A percentile compares a stretch with the other conserved stretches of the same genome.
phyloP scores from a whole-genome alignment of 192 early-diverging fungal species.

The Gamsiella multidivaricata region DNA sequence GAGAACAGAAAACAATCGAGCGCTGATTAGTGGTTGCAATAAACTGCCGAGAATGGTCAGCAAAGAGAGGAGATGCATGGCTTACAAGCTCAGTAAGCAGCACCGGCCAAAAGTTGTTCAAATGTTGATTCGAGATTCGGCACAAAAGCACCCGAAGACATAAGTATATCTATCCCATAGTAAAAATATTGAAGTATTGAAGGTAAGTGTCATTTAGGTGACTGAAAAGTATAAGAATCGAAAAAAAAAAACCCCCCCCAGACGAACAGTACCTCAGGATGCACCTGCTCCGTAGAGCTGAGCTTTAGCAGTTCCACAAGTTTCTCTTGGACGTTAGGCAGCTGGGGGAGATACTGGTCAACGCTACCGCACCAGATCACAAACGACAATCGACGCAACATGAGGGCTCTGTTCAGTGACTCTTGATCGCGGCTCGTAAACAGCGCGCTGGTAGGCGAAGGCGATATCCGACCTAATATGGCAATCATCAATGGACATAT shows the following conservation, averaged over 20 bases:
- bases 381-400: constrained; percentile 83
- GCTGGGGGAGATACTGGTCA: constrained; percentile 82
- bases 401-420: constrained; percentile 69
- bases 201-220: too few species aligned
- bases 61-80: neutral
- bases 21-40: neutral
- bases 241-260: too few species aligned
- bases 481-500: neutral
- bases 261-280: constrained; percentile 76
- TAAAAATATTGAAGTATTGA: too few species aligned
- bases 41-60: neutral
- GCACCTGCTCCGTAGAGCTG: constrained; percentile 71
- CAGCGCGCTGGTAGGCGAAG: constrained; percentile 73
- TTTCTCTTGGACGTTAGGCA: constrained; percentile 88
- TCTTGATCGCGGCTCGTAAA: constrained; percentile 91
- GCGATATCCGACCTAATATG: constrained; percentile 70
- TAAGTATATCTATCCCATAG: constrained; percentile 69
- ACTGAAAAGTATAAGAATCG: neutral
- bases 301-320: constrained; percentile 89
- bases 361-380: constrained; percentile 75
- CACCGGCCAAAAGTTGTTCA: constrained; percentile 93
- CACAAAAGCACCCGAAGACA: constrained; percentile 85
- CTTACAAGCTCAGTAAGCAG: constrained; percentile 87
- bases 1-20: neutral
- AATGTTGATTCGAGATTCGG: constrained; percentile 81